Conservation (phyloP, 1,139 yeast species). For the Taphrina wiesneri region DNA sequence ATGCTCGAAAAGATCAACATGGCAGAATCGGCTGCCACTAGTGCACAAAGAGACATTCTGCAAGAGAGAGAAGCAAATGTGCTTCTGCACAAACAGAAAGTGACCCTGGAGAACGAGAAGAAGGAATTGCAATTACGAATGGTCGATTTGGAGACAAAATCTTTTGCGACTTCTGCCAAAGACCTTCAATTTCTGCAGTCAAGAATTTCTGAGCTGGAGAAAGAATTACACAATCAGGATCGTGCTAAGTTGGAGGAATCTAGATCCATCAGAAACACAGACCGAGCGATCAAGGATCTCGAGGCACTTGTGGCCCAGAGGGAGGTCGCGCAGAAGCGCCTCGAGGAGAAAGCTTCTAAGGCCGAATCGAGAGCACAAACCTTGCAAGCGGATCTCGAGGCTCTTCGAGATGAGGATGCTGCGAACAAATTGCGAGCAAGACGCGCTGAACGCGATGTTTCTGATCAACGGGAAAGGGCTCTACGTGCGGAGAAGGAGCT, state of each 20-base stretch:
- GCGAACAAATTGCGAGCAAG: conserved; percentile 22
- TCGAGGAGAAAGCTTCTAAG: conserved; percentile 45
- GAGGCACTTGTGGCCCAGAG: conserved; percentile 42
- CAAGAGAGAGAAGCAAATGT: conserved; percentile 43
- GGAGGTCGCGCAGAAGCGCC: conserved; percentile 40
- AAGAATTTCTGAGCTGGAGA: conserved; percentile 46
- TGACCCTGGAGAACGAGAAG: conserved; percentile 44
- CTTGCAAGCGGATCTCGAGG: conserved; percentile 48
- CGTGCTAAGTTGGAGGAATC: conserved; percentile 46
- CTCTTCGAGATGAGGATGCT: conserved; percentile 41
- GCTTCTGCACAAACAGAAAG: conserved; percentile 41
- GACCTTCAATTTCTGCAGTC: conserved; percentile 27
- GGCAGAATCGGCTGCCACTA: conserved; percentile 35
- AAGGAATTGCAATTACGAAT: conserved; percentile 44
- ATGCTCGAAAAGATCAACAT: conserved; percentile 37
- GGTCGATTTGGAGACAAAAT: conserved; percentile 44
- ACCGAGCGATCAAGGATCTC: conserved; percentile 44
- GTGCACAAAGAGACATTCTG: conserved; percentile 41
- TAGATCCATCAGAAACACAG: conserved; percentile 44
- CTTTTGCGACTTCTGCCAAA: conserved; percentile 15
- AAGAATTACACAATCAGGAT: conserved; percentile 47
- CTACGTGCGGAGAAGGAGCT: conserved; percentile 33
- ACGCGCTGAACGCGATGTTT: conserved; percentile 26
- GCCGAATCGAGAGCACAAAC: conserved; percentile 48
- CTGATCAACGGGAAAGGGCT: conserved; percentile 32